A percentile compares a stretch with the other conserved stretches of the same genome.
phyloP scores from a whole-genome alignment of 768 basidiomycete species.

The Boletales sp. region DNA sequence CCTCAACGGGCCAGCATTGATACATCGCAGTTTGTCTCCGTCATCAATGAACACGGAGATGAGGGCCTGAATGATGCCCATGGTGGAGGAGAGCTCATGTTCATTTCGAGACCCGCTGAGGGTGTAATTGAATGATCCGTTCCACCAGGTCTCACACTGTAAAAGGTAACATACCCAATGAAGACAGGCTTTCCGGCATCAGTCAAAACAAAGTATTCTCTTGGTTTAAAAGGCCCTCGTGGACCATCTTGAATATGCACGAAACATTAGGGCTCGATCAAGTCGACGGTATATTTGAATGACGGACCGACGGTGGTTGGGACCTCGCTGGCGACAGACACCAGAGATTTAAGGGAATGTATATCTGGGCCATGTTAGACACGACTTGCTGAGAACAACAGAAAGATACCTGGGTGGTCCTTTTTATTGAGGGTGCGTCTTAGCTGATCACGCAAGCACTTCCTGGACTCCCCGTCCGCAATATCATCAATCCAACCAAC shows the following conservation, averaged over 20 bases:
- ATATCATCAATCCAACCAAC: slow-evolving; percentile 41
- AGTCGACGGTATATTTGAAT: slow-evolving; percentile 1
- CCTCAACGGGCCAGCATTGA: slow-evolving; percentile 75
- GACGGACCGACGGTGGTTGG: slow-evolving; percentile 19
- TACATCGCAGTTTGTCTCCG: slow-evolving; percentile 78
- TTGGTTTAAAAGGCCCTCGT: slow-evolving; percentile 38
- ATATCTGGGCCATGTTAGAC: slow-evolving; percentile 8
- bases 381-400: slow-evolving; percentile 7
- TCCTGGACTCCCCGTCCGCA: slow-evolving; percentile 58
- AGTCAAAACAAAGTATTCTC: slow-evolving; percentile 90
- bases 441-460: slow-evolving; percentile 65
- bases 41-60: slow-evolving; percentile 96
- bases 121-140: background rate
- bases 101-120: slow-evolving; percentile 50
- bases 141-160: background rate
- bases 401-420: slow-evolving; percentile 42
- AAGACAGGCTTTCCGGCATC: slow-evolving; percentile 99
- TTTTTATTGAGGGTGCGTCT: slow-evolving; percentile 59
- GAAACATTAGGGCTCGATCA: slow-evolving; percentile 1
- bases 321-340: slow-evolving; percentile 35
- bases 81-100: slow-evolving; percentile 67
- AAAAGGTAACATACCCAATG: slow-evolving; percentile 53
- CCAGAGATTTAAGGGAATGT: slow-evolving; percentile 11
- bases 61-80: slow-evolving; percentile 93
- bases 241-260: slow-evolving; percentile 6